Base-by-base conservation (phyloP, 305 asterid genomes). In the Euphrasia arctica region DNA sequence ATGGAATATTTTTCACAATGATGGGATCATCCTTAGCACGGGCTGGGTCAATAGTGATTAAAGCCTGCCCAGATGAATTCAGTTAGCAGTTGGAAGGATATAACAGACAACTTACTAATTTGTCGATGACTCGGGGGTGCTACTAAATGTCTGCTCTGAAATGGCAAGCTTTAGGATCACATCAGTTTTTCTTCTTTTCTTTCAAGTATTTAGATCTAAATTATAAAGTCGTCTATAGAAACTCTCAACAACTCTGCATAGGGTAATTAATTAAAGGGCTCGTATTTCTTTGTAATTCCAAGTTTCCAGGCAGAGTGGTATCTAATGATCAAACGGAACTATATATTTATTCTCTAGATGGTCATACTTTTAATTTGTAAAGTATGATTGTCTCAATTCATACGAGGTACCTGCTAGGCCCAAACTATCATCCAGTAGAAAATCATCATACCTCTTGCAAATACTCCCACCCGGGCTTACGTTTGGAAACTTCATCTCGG, bases 381-480 rank as follows among this genome's bases (percentile, higher is more conserved):
- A 39, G 43, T 39, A 39, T 39, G 43, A 7, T 3, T 7, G 43
- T 39, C 43, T 39, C 15, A 45, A 45, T 45, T 45, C 51, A 22
- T 0, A 13, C 9, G 13, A 8, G 47, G 41, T 27, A 18, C n/a
- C 18, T 66, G 51, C 14, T 12, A 12, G 14, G 41, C 42, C 50
- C 41, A 63, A 70, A 13, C 54, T 34, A 47, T 43, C 22, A 18
- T 18, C 22, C 22, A 18, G 22, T 18, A 18, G 22, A 18, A 18
- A 18, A 18, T 43, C 10, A 63, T 67, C 81, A 50, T 77, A 90
- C 98, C 81, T 90, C 85, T 76, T 93, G 99, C 95, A 93, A 76
- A 74, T 84, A 76, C 76, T 93, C 99, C 99, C 99, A 93, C 62
- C 99, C 99, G 3, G 96, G 99, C 68, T 90, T 75, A 63, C 92